phyloP scores from a whole-genome alignment of 2,329 filamentous ascomycete genomes.

The Paramyrothecium sp. region DNA sequence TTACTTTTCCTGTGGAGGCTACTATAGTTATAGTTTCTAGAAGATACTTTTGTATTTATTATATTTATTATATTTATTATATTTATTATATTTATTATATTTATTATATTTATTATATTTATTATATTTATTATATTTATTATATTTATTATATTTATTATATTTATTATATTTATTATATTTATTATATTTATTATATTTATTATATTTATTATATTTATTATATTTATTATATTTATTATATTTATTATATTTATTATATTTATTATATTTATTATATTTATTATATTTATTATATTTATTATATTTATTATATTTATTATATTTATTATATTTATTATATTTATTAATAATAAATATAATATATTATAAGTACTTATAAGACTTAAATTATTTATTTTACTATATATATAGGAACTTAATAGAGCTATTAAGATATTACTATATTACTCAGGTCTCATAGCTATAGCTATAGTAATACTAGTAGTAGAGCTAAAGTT shows the following conservation, averaged over 20 bases:
- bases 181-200: neutral
- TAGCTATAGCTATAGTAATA: neutral
- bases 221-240: constrained; percentile 1
- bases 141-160: neutral
- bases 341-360: neutral
- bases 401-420: neutral
- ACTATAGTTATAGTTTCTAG: neutral
- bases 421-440: too few species aligned
- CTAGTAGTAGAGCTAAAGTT: neutral
- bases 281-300: neutral
- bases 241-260: neutral
- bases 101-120: neutral
- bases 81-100: neutral
- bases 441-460: constrained; percentile 1
- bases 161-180: neutral
- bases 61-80: neutral
- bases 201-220: neutral
- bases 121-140: neutral
- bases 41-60: neutral
- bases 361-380: neutral
- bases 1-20: neutral
- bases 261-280: neutral
- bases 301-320: neutral
- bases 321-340: neutral
- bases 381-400: neutral